Base-by-base conservation (phyloP, 495 filamentous ascomycete species). In the Talaromyces nanjingensis region DNA sequence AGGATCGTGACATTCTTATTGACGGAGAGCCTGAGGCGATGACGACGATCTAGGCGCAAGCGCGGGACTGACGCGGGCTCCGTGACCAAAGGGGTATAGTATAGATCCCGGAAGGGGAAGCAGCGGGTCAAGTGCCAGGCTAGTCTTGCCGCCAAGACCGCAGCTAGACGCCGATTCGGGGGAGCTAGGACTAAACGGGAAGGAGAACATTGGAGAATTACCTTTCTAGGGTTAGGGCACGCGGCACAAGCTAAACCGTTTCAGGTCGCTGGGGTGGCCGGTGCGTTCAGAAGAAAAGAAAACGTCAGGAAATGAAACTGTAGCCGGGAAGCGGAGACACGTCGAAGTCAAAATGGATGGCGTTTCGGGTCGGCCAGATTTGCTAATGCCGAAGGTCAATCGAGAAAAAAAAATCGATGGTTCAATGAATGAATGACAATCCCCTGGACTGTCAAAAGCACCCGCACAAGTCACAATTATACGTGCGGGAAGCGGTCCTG, bases 1-100 rank as follows among this genome's bases (percentile, higher is more conserved):
- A 57, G 24, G 24, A 57, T 57, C 25, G 14, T 57, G 6, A 31
- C 54, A n/a, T 57, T 57, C 12, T 59, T 14, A 22, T 59, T 34
- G 56, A 59, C 37, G 27, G 29, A 24, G n/a, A 24, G n/a, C 16
- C 14, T 14, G 24, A 29, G 53, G 53, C 24, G 56, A 59, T 59
- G 56, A 37, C 56, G 56, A 37, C 31, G 31, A 59, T 59, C 56
- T 59, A 59, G 56, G 56, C 56, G 56, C 56, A 59, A 37, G 56
- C 56, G 56, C 56, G 56, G 24, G 22, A 56, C 53, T 29, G 27
- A n/a, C 27, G 27, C 27, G 22, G 27, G n/a, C 12, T 22, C 14
- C 16, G 18, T 37, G 56, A 9, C 56, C 4, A 37, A 59, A 18
- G 14, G 6, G 16, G 31, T 20, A 59, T 59, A 22, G 56, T 25